Conservation (phyloP, 805 yeast species). For the Hanseniaspora guilliermondii region DNA sequence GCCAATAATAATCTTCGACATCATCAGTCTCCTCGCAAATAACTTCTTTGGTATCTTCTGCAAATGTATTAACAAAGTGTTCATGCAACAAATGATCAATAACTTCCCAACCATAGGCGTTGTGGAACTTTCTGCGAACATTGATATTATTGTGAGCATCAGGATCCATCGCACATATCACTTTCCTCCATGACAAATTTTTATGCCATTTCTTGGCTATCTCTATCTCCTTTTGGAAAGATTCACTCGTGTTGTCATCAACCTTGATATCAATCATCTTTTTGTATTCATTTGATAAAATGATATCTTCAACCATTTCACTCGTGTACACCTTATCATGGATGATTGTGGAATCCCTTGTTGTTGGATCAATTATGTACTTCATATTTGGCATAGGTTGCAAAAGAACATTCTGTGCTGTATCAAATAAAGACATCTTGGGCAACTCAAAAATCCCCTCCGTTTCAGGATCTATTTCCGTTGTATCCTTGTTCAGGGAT, state of each 20-base stretch:
- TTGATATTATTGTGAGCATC: constrained; percentile 70
- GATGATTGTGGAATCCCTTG: constrained; percentile 45
- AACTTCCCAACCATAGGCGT: constrained; percentile 79
- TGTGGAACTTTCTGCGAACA: constrained; percentile 58
- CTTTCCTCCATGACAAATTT: constrained; percentile 60
- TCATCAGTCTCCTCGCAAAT: constrained; percentile 18
- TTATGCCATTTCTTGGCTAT: constrained; percentile 62
- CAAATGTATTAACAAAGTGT: constrained; percentile 37
- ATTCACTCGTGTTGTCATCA: constrained; percentile 14
- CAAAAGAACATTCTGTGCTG: constrained; percentile 52
- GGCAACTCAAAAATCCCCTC: constrained; percentile 33
- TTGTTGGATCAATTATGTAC: constrained; percentile 50
- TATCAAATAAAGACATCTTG: constrained; percentile 53
- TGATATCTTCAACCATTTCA: constrained; percentile 34
- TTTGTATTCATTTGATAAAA: background rate
- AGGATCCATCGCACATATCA: constrained; percentile 50
- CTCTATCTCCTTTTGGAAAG: constrained; percentile 39
- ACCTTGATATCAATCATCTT: constrained; percentile 19
- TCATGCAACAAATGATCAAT: constrained; percentile 53
- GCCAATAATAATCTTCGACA: constrained; percentile 36
- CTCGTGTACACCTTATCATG: constrained; percentile 57
- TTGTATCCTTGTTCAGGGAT: constrained; percentile 7
- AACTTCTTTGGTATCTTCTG: background rate
- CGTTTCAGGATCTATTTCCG: constrained; percentile 14
- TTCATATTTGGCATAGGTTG: constrained; percentile 59